These are phyloP conservation scores for Umbilicus rupestris DNA, from an alignment of 164 flowering plant genomes.

Conservation along the genomic window DNA sequence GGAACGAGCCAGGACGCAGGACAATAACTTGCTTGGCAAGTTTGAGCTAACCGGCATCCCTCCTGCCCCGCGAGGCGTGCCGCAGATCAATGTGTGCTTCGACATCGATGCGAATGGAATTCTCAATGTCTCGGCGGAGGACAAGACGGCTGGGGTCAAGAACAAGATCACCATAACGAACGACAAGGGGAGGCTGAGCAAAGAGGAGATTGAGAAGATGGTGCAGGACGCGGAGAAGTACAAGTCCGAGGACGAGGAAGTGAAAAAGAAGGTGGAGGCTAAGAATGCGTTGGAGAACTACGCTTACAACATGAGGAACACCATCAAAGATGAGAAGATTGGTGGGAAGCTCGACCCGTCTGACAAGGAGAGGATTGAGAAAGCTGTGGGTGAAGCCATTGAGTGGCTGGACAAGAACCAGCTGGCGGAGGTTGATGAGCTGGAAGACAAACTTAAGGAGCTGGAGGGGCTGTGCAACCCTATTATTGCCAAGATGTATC, in stretches of 20 bases:
- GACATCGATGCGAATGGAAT: conserved; percentile 24
- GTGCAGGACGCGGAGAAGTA: conserved; percentile 23
- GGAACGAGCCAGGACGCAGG: conserved; percentile 23
- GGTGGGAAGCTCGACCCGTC: conserved; percentile 18
- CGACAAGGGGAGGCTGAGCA: conserved; percentile 23
- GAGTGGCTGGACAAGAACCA: conserved; percentile 29
- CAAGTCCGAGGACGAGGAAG: conserved; percentile 7
- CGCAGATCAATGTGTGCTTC: conserved; percentile 23
- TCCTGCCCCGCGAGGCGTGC: conserved; percentile 26
- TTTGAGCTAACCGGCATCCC: conserved; percentile 24
- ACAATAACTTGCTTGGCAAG: conserved; percentile 22
- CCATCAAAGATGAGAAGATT: conserved; percentile 21
- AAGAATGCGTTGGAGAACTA: neutral
- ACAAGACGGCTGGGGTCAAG: conserved; percentile 22
- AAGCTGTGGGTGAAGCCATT: conserved; percentile 22
- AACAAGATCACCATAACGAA: conserved; percentile 24
- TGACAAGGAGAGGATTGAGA: conserved; percentile 30
- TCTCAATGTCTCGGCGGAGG: conserved; percentile 19
- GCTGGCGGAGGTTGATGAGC: conserved; percentile 26
- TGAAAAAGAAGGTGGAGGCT: neutral
- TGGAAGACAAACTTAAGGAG: conserved; percentile 29
- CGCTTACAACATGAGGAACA: conserved; percentile 4
- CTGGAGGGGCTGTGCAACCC: conserved; percentile 28
- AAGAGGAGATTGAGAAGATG: conserved; percentile 24
- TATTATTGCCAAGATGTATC: conserved; percentile 27